phyloP scores from a whole-genome alignment of 257 asterid species.

The Nicotiana benthamiana region DNA sequence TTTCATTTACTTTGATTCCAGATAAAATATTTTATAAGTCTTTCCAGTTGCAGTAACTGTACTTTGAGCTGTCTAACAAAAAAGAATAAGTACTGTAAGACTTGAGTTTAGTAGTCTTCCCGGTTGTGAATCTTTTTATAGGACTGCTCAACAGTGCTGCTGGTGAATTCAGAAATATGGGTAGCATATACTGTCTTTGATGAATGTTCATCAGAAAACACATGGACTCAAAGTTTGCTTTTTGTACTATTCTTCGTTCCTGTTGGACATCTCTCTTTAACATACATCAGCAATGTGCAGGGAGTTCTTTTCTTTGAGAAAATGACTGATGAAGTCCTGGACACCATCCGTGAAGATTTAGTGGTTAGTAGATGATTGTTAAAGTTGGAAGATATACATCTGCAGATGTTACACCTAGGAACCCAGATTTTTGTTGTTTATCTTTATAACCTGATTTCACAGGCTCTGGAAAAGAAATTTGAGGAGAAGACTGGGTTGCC shows the following conservation, averaged over 20 bases:
- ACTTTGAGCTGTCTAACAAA: not conserved
- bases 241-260: not conserved
- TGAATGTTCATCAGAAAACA: not conserved
- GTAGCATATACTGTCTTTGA: not conserved
- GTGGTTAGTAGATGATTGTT: slow-evolving; percentile 40
- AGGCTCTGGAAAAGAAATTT: slow-evolving; percentile 81
- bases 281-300: slow-evolving; percentile 35
- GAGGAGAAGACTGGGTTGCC: slow-evolving; percentile 67
- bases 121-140: not conserved
- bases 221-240: not conserved
- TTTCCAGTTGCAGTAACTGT: slow-evolving; percentile 1
- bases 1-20: not conserved
- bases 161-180: not conserved
- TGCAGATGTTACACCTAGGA: not conserved
- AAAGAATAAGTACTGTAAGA: not conserved
- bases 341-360: slow-evolving; percentile 52
- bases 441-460: slow-evolving; percentile 13
- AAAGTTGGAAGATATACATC: not conserved
- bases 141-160: not conserved
- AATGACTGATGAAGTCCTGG: slow-evolving; percentile 80
- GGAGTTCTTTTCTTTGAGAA: slow-evolving; percentile 80
- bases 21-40: not conserved
- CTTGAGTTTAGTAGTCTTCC: not conserved
- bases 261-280: not conserved
- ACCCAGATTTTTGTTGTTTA: not conserved